Percentiles rank a stretch among this genome's conserved stretches.
Conservation (phyloP, 495 filamentous ascomycete species). For the Daldinia concentrica region DNA sequence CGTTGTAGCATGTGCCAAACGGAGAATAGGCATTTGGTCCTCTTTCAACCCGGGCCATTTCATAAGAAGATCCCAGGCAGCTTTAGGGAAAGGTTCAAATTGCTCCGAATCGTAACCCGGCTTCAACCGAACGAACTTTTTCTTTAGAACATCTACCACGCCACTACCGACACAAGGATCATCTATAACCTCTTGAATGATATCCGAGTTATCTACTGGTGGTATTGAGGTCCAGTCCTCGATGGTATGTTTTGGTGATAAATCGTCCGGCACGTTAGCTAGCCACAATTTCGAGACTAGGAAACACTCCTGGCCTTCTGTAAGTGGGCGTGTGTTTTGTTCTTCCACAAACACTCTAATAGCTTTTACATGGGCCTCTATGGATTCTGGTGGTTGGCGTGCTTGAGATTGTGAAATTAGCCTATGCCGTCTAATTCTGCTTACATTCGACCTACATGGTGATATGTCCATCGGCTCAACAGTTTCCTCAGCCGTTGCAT, state of each 20-base stretch:
- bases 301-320: conserved; percentile 78
- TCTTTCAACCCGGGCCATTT: conserved; percentile 81
- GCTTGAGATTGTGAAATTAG: conserved; percentile 29
- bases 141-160: conserved; percentile 44
- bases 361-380: conserved; percentile 68
- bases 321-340: conserved; percentile 59
- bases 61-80: conserved; percentile 82
- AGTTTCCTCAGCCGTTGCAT: conserved; percentile 1
- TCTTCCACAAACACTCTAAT: conserved; percentile 70
- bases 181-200: conserved; percentile 60
- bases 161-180: conserved; percentile 50
- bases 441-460: conserved; percentile 15
- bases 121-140: conserved; percentile 78
- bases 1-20: conserved; percentile 76
- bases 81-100: conserved; percentile 78
- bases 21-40: conserved; percentile 75
- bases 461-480: conserved; percentile 7
- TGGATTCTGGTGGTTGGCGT: conserved; percentile 31
- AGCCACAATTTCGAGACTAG: conserved; percentile 85
- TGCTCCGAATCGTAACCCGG: conserved; percentile 74
- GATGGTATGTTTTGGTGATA: conserved; percentile 32
- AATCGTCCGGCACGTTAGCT: conserved; percentile 62
- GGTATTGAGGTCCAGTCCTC: conserved; percentile 37
- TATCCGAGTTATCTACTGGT: conserved; percentile 87
- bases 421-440: neutral